Evolutionary conservation across 192 early-diverging fungal species (phyloP), one percentile per base, ranked within the genome.

Genomic region (Allomyces javanicus): DNA sequence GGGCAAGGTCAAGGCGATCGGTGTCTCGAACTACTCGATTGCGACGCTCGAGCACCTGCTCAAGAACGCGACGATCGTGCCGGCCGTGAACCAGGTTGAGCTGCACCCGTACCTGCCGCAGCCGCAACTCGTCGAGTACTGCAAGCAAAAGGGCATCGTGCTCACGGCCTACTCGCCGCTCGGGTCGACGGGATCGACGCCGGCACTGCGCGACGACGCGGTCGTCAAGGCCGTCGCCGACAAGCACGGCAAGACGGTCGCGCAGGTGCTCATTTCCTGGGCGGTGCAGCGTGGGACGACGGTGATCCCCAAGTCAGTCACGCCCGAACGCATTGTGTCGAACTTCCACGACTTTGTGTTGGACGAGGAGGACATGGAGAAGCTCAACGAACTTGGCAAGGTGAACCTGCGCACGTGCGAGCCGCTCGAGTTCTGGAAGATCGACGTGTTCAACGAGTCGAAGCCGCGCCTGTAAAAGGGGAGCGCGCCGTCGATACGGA

Each of bases 51-150:
- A 88, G 64, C 78, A 85, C 66, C 72, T 96, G 61, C 68, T 94
- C 9, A 75, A 73, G 9, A 65, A 73, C 62, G 79, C 83, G 71
- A 79, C 76, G 62, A 83, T 93, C 50, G 69, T 80, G 64, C 94
- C 94, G 19, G 89, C 84, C 61, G 87, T 85, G 50, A 88, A 89
- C 79, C 91, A 96, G 74, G 75, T 92, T 64, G 93, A 96, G 72
- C 71, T 89, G 27, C 89, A 93, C 70, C 90, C 90, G 40, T 83
- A 75, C 73, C 74, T 86, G 61, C 85, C 77, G 14, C 87, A 66
- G 65, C 24, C 22, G 65, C 6, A 6, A 4, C 11, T 66, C 10
- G 68, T 93, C 58, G 82, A 86, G 25, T 93, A 78, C 76, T 87
- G 85, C 75, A 69, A 78, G 62, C 58, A 74, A 27, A 77, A 91